phyloP scores from a whole-genome alignment of 2,329 filamentous ascomycete genomes.

The Fusarium goolgardi region DNA sequence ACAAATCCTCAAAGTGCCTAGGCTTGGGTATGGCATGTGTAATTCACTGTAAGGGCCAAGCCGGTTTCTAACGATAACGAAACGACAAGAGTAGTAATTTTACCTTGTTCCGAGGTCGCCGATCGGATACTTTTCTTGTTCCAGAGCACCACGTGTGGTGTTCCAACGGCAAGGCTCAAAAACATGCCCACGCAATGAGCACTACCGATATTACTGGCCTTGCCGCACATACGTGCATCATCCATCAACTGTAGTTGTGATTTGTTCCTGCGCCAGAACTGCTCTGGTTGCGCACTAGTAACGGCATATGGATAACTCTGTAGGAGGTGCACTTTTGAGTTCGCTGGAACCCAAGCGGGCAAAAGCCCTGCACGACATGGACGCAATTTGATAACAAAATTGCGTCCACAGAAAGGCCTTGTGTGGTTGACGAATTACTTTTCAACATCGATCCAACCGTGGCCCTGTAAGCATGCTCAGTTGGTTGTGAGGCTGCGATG shows the following conservation, averaged over 20 bases:
- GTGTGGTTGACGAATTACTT: slow-evolving; percentile 1
- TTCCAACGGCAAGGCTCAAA: slow-evolving; percentile 23
- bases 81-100: neutral
- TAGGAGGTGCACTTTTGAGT: neutral
- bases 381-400: neutral
- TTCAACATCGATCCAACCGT: neutral
- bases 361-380: neutral
- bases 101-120: slow-evolving; percentile 16
- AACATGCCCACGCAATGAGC: slow-evolving; percentile 4
- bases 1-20: neutral
- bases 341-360: neutral
- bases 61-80: neutral
- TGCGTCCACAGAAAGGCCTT: neutral
- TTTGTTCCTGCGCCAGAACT: neutral
- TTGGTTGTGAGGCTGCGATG: slow-evolving; percentile 10
- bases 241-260: slow-evolving; percentile 5
- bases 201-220: neutral
- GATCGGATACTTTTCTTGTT: slow-evolving; percentile 2
- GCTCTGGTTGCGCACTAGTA: slow-evolving; percentile 1
- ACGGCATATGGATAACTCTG: neutral
- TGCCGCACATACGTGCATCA: slow-evolving; percentile 1
- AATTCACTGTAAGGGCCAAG: neutral
- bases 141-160: slow-evolving; percentile 9
- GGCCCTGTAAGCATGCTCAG: neutral
- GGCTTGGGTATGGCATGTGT: neutral